Evolutionary conservation across 345 rosid species (phyloP), one percentile per base, ranked within the genome.

Genomic region (Ricinus communis): DNA sequence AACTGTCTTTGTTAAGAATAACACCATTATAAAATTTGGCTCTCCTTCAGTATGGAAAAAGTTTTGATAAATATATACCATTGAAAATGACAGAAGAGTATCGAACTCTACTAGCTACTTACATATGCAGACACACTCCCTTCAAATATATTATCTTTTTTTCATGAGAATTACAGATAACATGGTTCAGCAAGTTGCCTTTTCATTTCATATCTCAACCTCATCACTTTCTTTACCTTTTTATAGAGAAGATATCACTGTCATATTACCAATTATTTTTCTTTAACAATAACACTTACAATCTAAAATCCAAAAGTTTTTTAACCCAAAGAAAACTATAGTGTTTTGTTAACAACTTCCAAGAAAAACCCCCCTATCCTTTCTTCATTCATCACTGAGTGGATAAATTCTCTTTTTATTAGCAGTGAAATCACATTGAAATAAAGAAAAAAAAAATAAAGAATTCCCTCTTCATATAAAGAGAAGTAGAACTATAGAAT

Each of bases 381-480:
- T 25, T 24, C 8, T 54, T 55, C 10, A 4, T 54, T 58, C 13
- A 57, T 60, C 38, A 24, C 22, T 27, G 38, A 25, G 14, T 15
- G 45, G 49, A 21, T 47, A 8, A 24, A 51, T 12, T 58, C 15
- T 62, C 11, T 46, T 47, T 9, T 2, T 1, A 8, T 25, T 69
- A 57, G 51, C 66, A 56, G 52, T 65, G 8, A 60, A 49, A 65
- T 41, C 43, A 49, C 40, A 33, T 22, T 16, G 50, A 74, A 74
- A 13, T 49, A 74, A 54, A 4, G 41, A 41, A 13, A 54, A 74
- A 54, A 4, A 51, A 41, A 43, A 57, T 1, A 51, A 62, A 56
- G 22, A 82, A 76, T 62, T 55, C 61, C 68, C 47, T 75, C 50
- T 67, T 74, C 79, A 71, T 81, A 76, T 77, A 85, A 74, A 81